phyloP scores from a whole-genome alignment of 1,139 yeast species.

The Williopsis jadinii region DNA sequence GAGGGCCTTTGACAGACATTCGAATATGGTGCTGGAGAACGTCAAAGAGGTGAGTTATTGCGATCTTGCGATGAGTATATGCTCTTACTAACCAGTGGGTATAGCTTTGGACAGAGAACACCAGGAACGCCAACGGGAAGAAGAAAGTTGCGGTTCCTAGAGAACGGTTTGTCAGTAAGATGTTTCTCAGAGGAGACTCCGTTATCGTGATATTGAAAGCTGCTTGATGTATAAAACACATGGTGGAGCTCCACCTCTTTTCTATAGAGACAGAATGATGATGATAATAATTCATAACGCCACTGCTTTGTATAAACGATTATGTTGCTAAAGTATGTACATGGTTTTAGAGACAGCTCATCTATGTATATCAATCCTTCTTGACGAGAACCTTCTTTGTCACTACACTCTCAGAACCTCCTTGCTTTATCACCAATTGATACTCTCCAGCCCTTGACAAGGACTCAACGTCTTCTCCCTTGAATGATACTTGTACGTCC shows the following conservation, averaged over 20 bases:
- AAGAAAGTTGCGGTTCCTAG: constrained; percentile 62
- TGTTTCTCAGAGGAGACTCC: constrained; percentile 93
- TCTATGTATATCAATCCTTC: too few relatives aligned
- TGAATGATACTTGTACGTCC: constrained; percentile 9
- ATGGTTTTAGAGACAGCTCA: too few relatives aligned
- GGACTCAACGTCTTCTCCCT: constrained; percentile 4
- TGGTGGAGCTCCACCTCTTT: too few relatives aligned
- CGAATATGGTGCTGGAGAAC: constrained; percentile 86
- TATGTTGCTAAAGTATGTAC: too few relatives aligned
- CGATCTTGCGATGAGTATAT: constrained; percentile 4
- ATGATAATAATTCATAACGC: neutral
- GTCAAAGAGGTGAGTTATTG: constrained; percentile 55
- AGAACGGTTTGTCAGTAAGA: constrained; percentile 82
- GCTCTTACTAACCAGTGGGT: constrained; percentile 1
- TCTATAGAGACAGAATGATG: too few relatives aligned
- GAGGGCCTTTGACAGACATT: constrained; percentile 93
- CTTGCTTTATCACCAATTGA: constrained; percentile 11
- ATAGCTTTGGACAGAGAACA: constrained; percentile 67
- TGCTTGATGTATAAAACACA: too few relatives aligned
- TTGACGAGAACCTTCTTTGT: constrained; percentile 12
- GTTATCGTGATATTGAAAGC: constrained; percentile 72
- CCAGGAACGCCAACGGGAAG: constrained; percentile 60
- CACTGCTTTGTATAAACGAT: neutral
- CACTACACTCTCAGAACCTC: constrained; percentile 7
- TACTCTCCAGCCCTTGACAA: constrained; percentile 11